Conservation (phyloP, 1,284 basidiomycete genomes). For the Uromyces viciae-fabae region DNA sequence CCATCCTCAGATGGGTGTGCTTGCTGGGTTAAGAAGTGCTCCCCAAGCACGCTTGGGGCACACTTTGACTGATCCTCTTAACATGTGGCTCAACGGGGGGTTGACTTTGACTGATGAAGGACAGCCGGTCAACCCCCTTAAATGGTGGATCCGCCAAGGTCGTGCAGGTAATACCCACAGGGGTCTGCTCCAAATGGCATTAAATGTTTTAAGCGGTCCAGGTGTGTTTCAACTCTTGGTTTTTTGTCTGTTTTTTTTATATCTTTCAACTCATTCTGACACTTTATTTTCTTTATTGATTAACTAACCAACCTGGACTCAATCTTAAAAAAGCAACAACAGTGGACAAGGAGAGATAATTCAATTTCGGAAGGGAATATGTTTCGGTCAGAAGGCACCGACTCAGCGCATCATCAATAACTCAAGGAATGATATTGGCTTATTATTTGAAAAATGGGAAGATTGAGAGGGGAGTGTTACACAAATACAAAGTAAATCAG, state of each 20-base stretch:
- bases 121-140: constrained; percentile 2
- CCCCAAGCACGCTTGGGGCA: background rate
- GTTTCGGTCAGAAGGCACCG: background rate
- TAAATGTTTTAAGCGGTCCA: background rate
- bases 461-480: background rate
- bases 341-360: background rate
- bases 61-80: background rate
- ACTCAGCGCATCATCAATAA: background rate
- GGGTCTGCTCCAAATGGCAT: background rate
- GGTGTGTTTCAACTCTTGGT: too few relatives aligned
- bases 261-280: too few relatives aligned
- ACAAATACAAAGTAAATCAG: background rate
- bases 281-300: background rate
- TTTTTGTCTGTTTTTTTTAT: background rate
- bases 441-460: background rate
- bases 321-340: background rate
- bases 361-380: constrained; percentile 3
- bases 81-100: background rate
- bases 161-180: background rate
- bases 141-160: background rate
- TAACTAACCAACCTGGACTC: background rate
- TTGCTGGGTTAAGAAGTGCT: background rate
- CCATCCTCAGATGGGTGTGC: background rate
- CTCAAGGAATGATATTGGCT: background rate
- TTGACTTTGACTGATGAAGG: background rate